Evolutionary conservation across 2,329 filamentous ascomycete species (phyloP).

Genomic region (Fulvia fulva): DNA sequence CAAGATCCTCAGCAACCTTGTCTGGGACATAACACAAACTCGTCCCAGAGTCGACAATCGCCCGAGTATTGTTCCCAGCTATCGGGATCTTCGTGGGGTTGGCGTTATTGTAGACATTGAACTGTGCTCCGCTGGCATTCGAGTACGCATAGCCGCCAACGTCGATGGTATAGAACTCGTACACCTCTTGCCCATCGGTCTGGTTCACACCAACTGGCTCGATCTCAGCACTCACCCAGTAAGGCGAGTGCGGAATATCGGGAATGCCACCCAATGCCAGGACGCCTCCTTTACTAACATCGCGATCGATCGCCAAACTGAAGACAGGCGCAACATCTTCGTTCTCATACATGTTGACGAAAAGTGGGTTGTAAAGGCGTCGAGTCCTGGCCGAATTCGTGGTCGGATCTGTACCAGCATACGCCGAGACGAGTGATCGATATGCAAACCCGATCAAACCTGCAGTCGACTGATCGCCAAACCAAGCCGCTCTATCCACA

Average conservation of each 20-base stretch:
- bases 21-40: conserved; percentile 40
- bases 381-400: conserved; percentile 19
- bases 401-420: conserved; percentile 27
- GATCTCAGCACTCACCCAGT: conserved; percentile 37
- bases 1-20: conserved; percentile 36
- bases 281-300: conserved; percentile 37
- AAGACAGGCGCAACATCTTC: conserved; percentile 45
- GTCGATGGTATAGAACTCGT: conserved; percentile 39
- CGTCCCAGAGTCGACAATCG: conserved; percentile 46
- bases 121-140: conserved; percentile 19
- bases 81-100: conserved; percentile 20
- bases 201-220: conserved; percentile 26
- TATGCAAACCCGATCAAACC: conserved; percentile 53
- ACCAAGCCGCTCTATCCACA: conserved; percentile 35
- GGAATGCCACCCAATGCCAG: conserved; percentile 50
- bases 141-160: conserved; percentile 32
- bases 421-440: conserved; percentile 45
- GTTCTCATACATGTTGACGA: conserved; percentile 48
- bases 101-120: conserved; percentile 22
- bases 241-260: conserved; percentile 36
- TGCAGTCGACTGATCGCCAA: conserved; percentile 36
- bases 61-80: conserved; percentile 33
- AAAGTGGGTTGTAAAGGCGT: conserved; percentile 47
- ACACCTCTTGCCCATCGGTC: conserved; percentile 27
- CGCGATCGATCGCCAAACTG: conserved; percentile 45